phyloP scores from a whole-genome alignment of 805 yeast species.

The Monosporozyma yasuniensis region DNA sequence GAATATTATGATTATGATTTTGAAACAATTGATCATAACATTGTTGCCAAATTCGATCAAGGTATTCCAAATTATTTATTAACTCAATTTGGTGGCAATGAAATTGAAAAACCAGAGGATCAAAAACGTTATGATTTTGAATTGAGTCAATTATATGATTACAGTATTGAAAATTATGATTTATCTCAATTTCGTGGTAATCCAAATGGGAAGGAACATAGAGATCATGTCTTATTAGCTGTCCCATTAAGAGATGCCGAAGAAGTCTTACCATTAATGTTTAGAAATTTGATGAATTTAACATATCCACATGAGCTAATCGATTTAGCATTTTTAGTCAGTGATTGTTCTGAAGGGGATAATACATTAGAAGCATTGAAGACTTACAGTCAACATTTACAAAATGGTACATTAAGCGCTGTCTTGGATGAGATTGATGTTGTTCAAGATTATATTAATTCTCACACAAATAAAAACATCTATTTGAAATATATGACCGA shows the following conservation, averaged over 20 bases:
- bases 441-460: conserved; percentile 34
- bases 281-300: conserved; percentile 75
- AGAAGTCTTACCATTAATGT: conserved; percentile 69
- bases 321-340: conserved; percentile 71
- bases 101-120: conserved; percentile 25
- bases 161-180: conserved; percentile 54
- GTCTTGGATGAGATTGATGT: conserved; percentile 26
- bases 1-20: conserved; percentile 31
- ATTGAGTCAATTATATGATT: conserved; percentile 34
- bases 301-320: conserved; percentile 75
- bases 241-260: conserved; percentile 78
- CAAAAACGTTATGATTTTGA: conserved; percentile 23
- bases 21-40: conserved; percentile 28
- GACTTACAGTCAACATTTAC: conserved; percentile 58
- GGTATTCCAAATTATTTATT: conserved; percentile 33
- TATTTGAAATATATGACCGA: conserved; percentile 64
- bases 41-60: conserved; percentile 30
- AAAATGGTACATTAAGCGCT: conserved; percentile 54
- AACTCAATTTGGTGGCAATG: conserved; percentile 31
- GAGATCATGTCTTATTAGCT: conserved; percentile 59
- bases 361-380: conserved; percentile 55
- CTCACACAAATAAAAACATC: conserved; percentile 48
- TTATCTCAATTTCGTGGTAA: conserved; percentile 49
- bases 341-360: conserved; percentile 66
- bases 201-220: conserved; percentile 38